Evolutionary conservation across 225 moss, liverwort and hornwort species (phyloP), one percentile per base, ranked within the genome.

Genomic region (Sphagnum contortum): DNA sequence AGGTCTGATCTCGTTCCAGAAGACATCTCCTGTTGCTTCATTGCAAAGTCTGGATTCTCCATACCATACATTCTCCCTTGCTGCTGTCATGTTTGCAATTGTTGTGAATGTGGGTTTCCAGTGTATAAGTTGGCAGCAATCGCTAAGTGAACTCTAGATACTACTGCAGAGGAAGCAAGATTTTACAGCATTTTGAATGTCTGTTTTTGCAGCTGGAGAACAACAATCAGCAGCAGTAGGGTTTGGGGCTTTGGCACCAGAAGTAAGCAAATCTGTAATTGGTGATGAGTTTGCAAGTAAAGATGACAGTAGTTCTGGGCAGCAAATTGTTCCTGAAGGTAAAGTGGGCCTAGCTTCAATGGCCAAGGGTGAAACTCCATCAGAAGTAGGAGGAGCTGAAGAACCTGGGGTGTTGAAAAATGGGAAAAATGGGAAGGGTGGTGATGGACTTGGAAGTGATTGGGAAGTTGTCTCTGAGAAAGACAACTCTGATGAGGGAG

Each of bases 381-480:
- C 63, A 29, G 49, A 49, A 53, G 44, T 5, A 29, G 44, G 71
- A 13, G 4, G 56, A 45, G 53, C 8, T 47, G 29, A 29, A 29
- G 29, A 29, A 29, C 3, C 50, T 45, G 44, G 9, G 12, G 13
- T 10, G 47, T 8, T 8, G 3, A 54, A 55, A 55, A 29, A 29
- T 1, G 66, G 47, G 53, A 66, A 57, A 55, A 58, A 58, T 13
- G 80, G 76, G 29, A 84, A 78, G 76, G 81, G 69, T 50, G 73
- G 78, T 48, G 29, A 29, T 29, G 80, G 78, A 14, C 69, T 84
- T 49, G 78, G 80, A 48, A 80, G 84, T 44, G 94, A 90, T 55
- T 94, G 94, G 94, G 91, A 91, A 77, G 87, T 94, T 45, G 72
- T 94, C 29, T 91, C 94, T 3, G 94, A 87, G 60, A 94, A 85